Percentiles rank a stretch among this genome's conserved stretches.
Evolutionary conservation across 306 rosid genomes (phyloP).

Genomic region (Potentilla sterilis): DNA sequence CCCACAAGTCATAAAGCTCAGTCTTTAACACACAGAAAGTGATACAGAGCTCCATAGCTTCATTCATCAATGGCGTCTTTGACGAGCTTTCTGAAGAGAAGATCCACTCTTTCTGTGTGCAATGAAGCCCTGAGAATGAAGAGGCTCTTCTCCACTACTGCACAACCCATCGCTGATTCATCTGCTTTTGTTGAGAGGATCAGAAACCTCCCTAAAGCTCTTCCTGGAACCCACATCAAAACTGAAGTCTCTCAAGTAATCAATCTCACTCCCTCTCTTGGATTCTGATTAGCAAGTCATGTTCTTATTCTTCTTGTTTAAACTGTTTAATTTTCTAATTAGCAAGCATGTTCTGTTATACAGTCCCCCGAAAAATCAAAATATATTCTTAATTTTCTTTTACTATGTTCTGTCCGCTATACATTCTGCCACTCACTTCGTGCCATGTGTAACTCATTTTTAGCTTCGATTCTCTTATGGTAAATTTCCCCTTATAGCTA

Average conservation of each 20-base stretch:
- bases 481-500: neutral
- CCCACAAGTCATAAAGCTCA: neutral
- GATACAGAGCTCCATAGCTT: neutral
- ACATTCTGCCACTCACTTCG: neutral
- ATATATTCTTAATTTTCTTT: neutral
- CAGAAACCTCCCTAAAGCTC: conserved; percentile 79
- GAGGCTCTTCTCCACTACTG: conserved; percentile 44
- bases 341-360: neutral
- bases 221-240: conserved; percentile 75
- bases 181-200: conserved; percentile 61
- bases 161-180: conserved; percentile 40
- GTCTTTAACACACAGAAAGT: neutral
- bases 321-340: neutral
- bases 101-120: conserved; percentile 15
- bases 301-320: neutral
- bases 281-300: neutral
- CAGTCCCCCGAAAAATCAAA: neutral
- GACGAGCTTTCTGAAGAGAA: conserved; percentile 42
- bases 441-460: neutral
- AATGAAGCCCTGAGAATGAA: conserved; percentile 5
- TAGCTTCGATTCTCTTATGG: neutral
- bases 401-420: neutral
- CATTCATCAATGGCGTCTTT: conserved; percentile 54
- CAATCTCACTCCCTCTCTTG: neutral
- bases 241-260: conserved; percentile 65